Percentiles rank a stretch among this genome's conserved stretches.
These are phyloP conservation scores for Debaryomyces psychrophilus DNA, from an alignment of 1,139 yeast species.

Conservation along the genomic window DNA sequence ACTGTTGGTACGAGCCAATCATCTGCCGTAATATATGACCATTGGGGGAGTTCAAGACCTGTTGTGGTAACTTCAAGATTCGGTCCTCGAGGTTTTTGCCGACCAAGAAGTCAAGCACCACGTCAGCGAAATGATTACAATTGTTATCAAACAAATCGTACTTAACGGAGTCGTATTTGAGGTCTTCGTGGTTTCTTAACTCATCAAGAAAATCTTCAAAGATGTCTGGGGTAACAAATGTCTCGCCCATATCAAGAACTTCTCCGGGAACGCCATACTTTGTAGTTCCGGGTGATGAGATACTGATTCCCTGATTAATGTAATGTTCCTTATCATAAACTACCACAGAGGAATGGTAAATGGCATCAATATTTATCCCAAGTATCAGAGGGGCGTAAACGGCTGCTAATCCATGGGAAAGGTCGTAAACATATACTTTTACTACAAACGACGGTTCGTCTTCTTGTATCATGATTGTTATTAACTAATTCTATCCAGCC, in stretches of 20 bases:
- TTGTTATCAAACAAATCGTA: constrained; percentile 68
- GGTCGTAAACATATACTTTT: constrained; percentile 65
- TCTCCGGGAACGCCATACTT: constrained; percentile 63
- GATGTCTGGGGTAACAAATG: constrained; percentile 54
- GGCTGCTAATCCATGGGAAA: constrained; percentile 53
- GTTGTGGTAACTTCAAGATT: constrained; percentile 57
- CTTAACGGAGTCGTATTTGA: constrained; percentile 47
- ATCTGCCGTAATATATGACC: constrained; percentile 49
- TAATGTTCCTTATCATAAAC: constrained; percentile 57
- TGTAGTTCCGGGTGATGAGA: constrained; percentile 51
- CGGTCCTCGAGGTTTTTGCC: constrained; percentile 53
- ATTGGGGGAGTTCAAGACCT: constrained; percentile 61
- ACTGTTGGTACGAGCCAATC: constrained; percentile 26
- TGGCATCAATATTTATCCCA: constrained; percentile 57
- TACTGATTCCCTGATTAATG: constrained; percentile 63
- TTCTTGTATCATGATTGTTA: constrained; percentile 6
- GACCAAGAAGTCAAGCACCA: constrained; percentile 58
- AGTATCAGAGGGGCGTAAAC: constrained; percentile 46
- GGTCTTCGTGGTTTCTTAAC: constrained; percentile 39
- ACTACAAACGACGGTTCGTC: constrained; percentile 33
- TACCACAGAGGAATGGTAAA: constrained; percentile 70
- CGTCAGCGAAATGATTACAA: constrained; percentile 70
- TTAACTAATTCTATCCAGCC: background rate
- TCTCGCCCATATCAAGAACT: constrained; percentile 56
- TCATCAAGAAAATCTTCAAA: constrained; percentile 57